Percentiles rank a stretch among this genome's conserved stretches.
These are phyloP conservation scores for Monosporozyma yasuniensis DNA, from an alignment of 805 yeast species.

Conservation along the genomic window DNA sequence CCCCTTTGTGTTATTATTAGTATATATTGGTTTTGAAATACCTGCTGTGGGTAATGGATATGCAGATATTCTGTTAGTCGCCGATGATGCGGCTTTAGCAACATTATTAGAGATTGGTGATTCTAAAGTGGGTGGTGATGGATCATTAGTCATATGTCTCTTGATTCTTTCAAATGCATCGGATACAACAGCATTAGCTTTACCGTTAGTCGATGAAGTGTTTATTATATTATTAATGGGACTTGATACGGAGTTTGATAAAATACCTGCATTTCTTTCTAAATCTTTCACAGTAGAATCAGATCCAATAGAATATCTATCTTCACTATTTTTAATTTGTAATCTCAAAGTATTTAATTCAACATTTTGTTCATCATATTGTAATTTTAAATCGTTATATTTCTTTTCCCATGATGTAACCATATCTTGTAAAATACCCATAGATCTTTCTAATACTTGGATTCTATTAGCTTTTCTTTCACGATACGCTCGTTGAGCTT, in stretches of 20 bases:
- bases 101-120: too few species aligned
- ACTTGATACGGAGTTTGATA: background rate
- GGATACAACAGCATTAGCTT: background rate
- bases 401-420: constrained; percentile 57
- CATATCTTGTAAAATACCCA: constrained; percentile 33
- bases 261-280: background rate
- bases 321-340: background rate
- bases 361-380: constrained; percentile 30
- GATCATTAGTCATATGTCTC: background rate
- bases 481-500: constrained; percentile 86
- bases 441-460: constrained; percentile 57
- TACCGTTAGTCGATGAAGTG: background rate
- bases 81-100: too few species aligned
- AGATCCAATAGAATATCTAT: background rate
- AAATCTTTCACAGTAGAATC: background rate
- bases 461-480: constrained; percentile 81
- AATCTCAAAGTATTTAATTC: background rate
- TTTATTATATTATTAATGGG: background rate
- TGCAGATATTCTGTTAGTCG: background rate
- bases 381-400: constrained; percentile 15
- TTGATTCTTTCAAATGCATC: background rate
- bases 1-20: background rate
- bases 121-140: too few species aligned
- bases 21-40: background rate
- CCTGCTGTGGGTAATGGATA: background rate